phyloP scores from a whole-genome alignment of 106 monocot genomes.

The Hemerocallis citrina region DNA sequence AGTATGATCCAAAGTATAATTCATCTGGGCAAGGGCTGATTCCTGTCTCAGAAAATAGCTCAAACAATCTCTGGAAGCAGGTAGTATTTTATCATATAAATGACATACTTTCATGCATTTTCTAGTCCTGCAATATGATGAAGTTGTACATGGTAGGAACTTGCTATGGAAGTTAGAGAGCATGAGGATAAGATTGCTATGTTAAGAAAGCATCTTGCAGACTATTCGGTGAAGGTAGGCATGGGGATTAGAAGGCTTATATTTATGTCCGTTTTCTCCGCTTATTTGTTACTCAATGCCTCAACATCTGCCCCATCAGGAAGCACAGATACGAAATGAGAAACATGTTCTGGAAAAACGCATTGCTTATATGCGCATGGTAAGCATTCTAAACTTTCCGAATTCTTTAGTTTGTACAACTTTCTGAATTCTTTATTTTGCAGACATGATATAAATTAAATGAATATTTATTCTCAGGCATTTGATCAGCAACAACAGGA shows the following conservation, averaged over 20 bases:
- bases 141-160: slow-evolving; percentile 42
- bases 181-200: slow-evolving; percentile 78
- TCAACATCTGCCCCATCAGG: slow-evolving; percentile 35
- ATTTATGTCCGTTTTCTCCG: not conserved
- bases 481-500: slow-evolving; percentile 99
- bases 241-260: not conserved
- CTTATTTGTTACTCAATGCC: not conserved
- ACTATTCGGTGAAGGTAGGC: slow-evolving; percentile 75
- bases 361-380: slow-evolving; percentile 94
- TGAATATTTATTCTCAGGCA: slow-evolving; percentile 42
- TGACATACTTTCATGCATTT: not conserved
- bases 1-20: slow-evolving; percentile 49
- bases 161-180: slow-evolving; percentile 62
- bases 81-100: slow-evolving; percentile 18
- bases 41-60: slow-evolving; percentile 42
- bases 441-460: not conserved
- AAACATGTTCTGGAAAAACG: slow-evolving; percentile 81
- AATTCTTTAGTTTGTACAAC: not conserved
- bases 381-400: slow-evolving; percentile 11
- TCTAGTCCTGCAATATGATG: not conserved
- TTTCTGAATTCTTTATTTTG: no score
- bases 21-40: slow-evolving; percentile 28
- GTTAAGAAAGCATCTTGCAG: slow-evolving; percentile 75
- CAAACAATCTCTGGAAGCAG: slow-evolving; percentile 64
- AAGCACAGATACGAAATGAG: slow-evolving; percentile 69